A percentile compares a stretch with the other conserved stretches of the same genome.
Evolutionary conservation across 305 asterid species (phyloP).

Genomic region (Fraxinus platypoda): DNA sequence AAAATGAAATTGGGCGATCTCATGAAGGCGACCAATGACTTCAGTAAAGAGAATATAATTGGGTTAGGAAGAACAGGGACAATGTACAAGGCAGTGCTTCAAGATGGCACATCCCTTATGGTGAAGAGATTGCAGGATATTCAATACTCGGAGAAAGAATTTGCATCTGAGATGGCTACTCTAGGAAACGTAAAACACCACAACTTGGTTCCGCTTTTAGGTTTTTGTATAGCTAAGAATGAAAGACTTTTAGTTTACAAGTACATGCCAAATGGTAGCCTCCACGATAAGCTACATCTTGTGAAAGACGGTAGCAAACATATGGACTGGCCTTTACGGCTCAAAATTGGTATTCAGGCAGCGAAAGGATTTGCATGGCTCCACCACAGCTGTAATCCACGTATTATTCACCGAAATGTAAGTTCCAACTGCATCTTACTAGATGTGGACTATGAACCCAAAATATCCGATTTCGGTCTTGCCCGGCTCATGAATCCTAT

Average conservation of each 20-base stretch:
- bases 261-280: constrained; percentile 72
- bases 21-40: constrained; percentile 80
- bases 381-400: constrained; percentile 87
- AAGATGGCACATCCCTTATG: constrained; percentile 72
- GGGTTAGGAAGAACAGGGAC: constrained; percentile 82
- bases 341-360: constrained; percentile 63
- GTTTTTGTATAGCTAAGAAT: constrained; percentile 67
- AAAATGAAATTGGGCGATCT: constrained; percentile 84
- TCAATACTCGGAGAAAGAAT: constrained; percentile 79
- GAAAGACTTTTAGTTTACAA: constrained; percentile 76
- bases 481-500: constrained; percentile 90
- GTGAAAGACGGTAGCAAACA: constrained; percentile 35
- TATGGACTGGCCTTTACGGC: constrained; percentile 75
- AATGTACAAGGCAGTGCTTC: constrained; percentile 68
- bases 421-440: constrained; percentile 83
- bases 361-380: constrained; percentile 91
- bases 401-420: constrained; percentile 77
- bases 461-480: constrained; percentile 81
- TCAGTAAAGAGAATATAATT: constrained; percentile 71
- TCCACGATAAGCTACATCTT: constrained; percentile 59
- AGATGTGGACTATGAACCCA: constrained; percentile 65
- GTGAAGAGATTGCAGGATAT: constrained; percentile 78
- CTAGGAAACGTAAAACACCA: constrained; percentile 70
- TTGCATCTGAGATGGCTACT: constrained; percentile 67
- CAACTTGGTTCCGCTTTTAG: constrained; percentile 84